Conservation (phyloP, 2,329 filamentous ascomycete genomes). For the Sporothrix protearum region DNA sequence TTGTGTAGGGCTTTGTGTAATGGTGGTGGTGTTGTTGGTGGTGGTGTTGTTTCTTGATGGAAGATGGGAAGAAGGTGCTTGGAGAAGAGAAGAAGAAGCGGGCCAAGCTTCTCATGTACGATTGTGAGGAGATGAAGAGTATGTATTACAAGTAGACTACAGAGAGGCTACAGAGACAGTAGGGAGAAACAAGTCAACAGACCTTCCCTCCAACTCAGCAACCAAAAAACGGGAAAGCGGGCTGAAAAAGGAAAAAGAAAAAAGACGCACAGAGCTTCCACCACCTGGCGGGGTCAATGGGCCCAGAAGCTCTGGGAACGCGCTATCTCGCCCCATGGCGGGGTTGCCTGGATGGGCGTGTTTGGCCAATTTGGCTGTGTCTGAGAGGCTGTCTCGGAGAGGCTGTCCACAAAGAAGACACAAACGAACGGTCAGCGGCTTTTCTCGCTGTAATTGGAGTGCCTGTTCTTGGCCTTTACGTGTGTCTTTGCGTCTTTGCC, state of each 20-base stretch:
- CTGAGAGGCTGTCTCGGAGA: not conserved
- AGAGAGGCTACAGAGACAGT: not conserved
- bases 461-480: not conserved
- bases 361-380: not conserved
- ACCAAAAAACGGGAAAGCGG: not conserved
- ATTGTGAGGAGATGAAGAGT: not conserved
- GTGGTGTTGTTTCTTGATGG: not conserved
- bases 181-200: not conserved
- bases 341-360: not conserved
- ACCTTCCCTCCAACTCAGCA: conserved; percentile 5
- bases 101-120: conserved; percentile 3
- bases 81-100: not conserved
- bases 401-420: not conserved
- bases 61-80: not conserved
- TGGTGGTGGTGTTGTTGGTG: not conserved
- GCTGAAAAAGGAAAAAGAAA: no score
- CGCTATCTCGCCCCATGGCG: not conserved
- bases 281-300: conserved; percentile 9
- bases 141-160: not conserved
- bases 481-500: not conserved
- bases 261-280: not conserved
- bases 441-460: conserved; percentile 4
- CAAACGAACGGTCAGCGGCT: conserved; percentile 1
- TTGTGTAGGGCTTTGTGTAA: not conserved
- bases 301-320: not conserved